phyloP scores from a whole-genome alignment of 495 filamentous ascomycete species.

The Hypomontagnella submonticulosa region DNA sequence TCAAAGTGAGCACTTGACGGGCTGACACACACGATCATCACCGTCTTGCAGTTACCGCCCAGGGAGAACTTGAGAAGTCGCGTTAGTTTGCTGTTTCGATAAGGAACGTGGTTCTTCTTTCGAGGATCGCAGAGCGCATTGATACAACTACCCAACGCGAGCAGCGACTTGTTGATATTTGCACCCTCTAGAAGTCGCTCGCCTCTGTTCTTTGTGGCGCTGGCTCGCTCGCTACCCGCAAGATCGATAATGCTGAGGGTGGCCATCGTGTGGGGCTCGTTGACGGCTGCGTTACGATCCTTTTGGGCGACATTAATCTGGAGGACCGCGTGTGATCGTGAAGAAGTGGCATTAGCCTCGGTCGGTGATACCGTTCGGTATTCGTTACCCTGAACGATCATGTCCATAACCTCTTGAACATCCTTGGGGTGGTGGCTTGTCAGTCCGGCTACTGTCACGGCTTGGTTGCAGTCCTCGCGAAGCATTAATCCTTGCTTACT shows the following conservation, averaged over 20 bases:
- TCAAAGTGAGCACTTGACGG: conserved; percentile 97
- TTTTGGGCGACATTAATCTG: conserved; percentile 97
- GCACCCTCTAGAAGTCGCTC: conserved; percentile 92
- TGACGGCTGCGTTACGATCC: conserved; percentile 90
- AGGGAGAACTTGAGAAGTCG: conserved; percentile 96
- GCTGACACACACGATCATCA: conserved; percentile 99
- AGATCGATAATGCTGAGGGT: conserved; percentile 98
- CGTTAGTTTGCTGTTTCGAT: conserved; percentile 97
- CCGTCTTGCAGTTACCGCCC: conserved; percentile 97
- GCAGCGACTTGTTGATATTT: conserved; percentile 98
- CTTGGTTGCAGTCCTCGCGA: conserved; percentile 92
- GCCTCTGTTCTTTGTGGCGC: conserved; percentile 95
- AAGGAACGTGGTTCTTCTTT: conserved; percentile 94
- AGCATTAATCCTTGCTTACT: conserved; percentile 91
- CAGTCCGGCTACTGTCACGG: conserved; percentile 90
- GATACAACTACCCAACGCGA: conserved; percentile 96
- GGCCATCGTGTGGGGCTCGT: conserved; percentile 97
- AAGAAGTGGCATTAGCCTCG: conserved; percentile 97
- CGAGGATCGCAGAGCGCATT: conserved; percentile 96
- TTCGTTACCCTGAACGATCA: conserved; percentile 96
- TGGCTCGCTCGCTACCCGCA: conserved; percentile 94
- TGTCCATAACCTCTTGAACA: conserved; percentile 98
- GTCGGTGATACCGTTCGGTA: conserved; percentile 96
- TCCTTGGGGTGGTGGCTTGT: conserved; percentile 87
- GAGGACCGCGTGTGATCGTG: conserved; percentile 96